Percentiles rank a stretch among this genome's conserved stretches.
Evolutionary conservation across 140 eudicot species (phyloP).

Genomic region (Oenanthe javanica): DNA sequence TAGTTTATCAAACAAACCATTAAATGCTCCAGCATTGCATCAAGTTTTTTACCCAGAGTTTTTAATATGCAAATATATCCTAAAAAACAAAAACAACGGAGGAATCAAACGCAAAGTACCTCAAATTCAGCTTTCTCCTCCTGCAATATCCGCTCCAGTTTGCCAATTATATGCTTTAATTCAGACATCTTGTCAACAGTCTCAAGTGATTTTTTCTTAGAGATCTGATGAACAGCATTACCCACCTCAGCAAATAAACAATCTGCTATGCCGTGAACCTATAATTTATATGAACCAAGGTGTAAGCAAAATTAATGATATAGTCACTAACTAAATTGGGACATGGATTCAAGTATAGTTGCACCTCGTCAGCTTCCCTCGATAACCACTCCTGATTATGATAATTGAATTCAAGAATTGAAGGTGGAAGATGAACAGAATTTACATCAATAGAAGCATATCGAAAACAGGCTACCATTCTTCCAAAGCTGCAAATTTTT

Average conservation of each 20-base stretch:
- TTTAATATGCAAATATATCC: background rate
- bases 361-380: constrained; percentile 44
- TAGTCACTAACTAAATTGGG: background rate
- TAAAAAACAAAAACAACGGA: background rate
- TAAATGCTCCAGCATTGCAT: background rate
- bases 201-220: constrained; percentile 11
- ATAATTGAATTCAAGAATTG: constrained; percentile 40
- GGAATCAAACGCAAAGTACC: constrained; percentile 21
- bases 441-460: constrained; percentile 51
- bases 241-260: constrained; percentile 34
- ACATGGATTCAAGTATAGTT: background rate
- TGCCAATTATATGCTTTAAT: constrained; percentile 17
- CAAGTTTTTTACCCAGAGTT: background rate
- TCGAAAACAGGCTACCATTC: constrained; percentile 53
- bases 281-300: background rate
- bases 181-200: constrained; percentile 14
- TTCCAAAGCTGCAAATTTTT: constrained; percentile 37
- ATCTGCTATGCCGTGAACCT: constrained; percentile 30
- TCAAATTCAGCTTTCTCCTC: constrained; percentile 41
- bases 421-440: constrained; percentile 52
- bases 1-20: background rate
- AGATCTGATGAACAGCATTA: constrained; percentile 27
- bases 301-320: background rate
- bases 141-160: constrained; percentile 28
- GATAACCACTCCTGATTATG: constrained; percentile 43